A percentile compares a stretch with the other conserved stretches of the same genome.
Conservation (phyloP, 768 basidiomycete species). For the Tricholoma terreum region DNA sequence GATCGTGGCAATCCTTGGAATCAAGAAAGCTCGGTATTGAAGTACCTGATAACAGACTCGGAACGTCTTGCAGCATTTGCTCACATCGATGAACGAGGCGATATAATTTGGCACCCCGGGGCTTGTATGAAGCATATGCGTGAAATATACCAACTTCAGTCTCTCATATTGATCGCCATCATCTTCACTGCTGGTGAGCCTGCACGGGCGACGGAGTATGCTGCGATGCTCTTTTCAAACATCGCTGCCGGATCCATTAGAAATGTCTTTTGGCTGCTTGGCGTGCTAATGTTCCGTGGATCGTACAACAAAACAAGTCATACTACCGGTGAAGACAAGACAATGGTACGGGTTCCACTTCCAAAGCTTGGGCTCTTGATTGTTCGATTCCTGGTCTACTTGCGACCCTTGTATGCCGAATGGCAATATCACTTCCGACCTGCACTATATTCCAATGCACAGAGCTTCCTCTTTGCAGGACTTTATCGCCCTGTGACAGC, state of each 20-base stretch:
- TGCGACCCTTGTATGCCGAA: no score
- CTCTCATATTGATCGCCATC: not conserved
- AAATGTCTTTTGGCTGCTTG: no score
- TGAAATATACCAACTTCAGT: not conserved
- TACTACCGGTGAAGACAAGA: no score
- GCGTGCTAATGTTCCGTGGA: no score
- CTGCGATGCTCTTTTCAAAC: not conserved
- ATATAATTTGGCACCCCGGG: conserved; percentile 5
- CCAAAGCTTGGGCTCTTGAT: no score
- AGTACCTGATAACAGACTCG: not conserved
- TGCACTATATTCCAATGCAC: not conserved
- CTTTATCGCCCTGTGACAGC: not conserved
- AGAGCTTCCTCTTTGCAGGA: conserved; percentile 1
- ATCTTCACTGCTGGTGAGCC: conserved; percentile 6
- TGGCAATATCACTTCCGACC: no score
- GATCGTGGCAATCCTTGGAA: not conserved
- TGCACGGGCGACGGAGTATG: conserved; percentile 14
- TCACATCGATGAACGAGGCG: not conserved
- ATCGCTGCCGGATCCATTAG: no score
- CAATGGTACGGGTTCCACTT: no score
- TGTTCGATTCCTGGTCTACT: no score
- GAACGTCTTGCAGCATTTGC: not conserved
- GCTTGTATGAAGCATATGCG: conserved; percentile 6
- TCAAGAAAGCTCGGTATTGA: not conserved
- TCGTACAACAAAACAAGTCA: no score